phyloP scores from a whole-genome alignment of 2,329 filamentous ascomycete genomes.

The Calonectria montana region DNA sequence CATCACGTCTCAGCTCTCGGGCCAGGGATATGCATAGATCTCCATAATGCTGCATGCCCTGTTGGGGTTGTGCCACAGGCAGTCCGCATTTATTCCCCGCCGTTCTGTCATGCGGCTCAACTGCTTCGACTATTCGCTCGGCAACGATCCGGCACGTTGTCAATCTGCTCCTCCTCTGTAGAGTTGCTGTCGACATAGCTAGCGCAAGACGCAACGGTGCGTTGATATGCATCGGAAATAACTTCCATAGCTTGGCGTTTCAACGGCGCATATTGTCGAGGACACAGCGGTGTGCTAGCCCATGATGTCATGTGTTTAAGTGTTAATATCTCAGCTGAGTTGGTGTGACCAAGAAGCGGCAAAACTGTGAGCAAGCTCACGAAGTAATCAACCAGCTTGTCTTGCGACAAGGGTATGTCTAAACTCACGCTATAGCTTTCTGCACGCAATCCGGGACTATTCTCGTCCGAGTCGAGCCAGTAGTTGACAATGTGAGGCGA shows the following conservation, averaged over 20 bases:
- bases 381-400: not conserved
- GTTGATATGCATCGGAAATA: not conserved
- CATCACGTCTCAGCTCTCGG: conserved; percentile 1
- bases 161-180: not conserved
- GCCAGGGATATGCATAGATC: not conserved
- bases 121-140: not conserved
- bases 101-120: not conserved
- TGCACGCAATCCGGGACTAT: not conserved
- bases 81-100: not conserved
- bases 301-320: not conserved
- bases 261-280: not conserved
- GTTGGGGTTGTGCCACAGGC: not conserved
- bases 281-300: not conserved
- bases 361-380: not conserved
- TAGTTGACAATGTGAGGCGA: not conserved
- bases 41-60: not conserved
- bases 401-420: not conserved
- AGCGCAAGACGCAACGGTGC: not conserved
- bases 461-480: not conserved
- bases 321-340: not conserved
- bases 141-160: not conserved
- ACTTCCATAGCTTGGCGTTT: no score
- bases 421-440: not conserved
- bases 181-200: not conserved
- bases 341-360: not conserved